A percentile compares a stretch with the other conserved stretches of the same genome.
phyloP scores from a whole-genome alignment of 2,329 filamentous ascomycete genomes.

The Aureobasidium sp. region DNA sequence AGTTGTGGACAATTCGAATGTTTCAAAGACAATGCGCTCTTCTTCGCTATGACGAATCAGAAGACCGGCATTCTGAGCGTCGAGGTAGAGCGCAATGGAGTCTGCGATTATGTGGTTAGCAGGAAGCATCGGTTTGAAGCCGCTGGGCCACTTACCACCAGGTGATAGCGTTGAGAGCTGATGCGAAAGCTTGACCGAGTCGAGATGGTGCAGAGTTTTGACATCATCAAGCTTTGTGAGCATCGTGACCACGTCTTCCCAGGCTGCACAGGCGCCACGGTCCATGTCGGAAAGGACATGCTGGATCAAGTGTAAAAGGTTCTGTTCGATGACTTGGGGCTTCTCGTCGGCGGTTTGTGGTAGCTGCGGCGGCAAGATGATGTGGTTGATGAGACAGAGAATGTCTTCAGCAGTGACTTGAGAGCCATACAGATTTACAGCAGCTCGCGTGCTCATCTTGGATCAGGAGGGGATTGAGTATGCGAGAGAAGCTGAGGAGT shows the following conservation, averaged over 20 bases:
- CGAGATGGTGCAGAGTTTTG: neutral
- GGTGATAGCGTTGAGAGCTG: neutral
- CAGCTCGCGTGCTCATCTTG: no score
- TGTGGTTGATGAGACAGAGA: conserved; percentile 6
- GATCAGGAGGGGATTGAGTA: no score
- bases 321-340: neutral
- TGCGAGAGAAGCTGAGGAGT: no score
- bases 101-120: neutral
- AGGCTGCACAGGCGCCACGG: neutral
- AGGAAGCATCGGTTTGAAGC: neutral
- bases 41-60: conserved; percentile 15
- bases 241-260: neutral
- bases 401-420: conserved; percentile 4
- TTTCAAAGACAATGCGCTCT: conserved; percentile 45
- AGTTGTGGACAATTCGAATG: conserved; percentile 53
- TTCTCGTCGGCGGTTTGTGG: conserved; percentile 5
- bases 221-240: neutral
- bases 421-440: neutral
- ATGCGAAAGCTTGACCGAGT: neutral
- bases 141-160: neutral
- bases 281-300: neutral
- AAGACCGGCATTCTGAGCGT: conserved; percentile 10
- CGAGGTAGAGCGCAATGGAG: conserved; percentile 3
- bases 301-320: neutral
- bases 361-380: conserved; percentile 14